These are phyloP conservation scores for Wickerhamomyces mucosus DNA, from an alignment of 805 yeast genomes.

Conservation along the genomic window DNA sequence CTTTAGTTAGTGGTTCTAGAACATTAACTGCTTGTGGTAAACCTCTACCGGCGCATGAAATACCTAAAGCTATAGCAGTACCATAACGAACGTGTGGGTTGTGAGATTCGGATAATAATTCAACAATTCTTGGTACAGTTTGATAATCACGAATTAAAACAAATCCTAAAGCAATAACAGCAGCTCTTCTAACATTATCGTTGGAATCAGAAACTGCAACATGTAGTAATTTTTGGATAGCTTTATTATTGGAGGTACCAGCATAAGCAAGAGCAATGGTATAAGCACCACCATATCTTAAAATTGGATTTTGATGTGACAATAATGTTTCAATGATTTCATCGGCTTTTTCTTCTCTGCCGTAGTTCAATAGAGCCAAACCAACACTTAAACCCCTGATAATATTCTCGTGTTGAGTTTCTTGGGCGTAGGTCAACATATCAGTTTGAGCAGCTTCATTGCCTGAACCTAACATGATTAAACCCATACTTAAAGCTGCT, in stretches of 20 bases:
- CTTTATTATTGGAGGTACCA: conserved; percentile 87
- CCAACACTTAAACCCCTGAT: conserved; percentile 90
- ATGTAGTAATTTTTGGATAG: conserved; percentile 79
- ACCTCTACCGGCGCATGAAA: conserved; percentile 94
- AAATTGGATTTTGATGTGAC: conserved; percentile 66
- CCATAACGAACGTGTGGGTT: conserved; percentile 98
- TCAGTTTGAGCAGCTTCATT: conserved; percentile 57
- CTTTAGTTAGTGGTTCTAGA: conserved; percentile 85
- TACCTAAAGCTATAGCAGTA: conserved; percentile 94
- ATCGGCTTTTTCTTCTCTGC: conserved; percentile 77
- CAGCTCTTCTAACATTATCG: conserved; percentile 94
- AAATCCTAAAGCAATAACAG: conserved; percentile 88
- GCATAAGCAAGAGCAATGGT: conserved; percentile 93
- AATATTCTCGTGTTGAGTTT: conserved; percentile 92
- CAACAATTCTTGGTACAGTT: conserved; percentile 92
- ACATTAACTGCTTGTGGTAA: conserved; percentile 83
- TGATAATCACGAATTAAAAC: conserved; percentile 83
- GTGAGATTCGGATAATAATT: conserved; percentile 84
- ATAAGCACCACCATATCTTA: conserved; percentile 94
- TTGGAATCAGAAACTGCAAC: conserved; percentile 94
- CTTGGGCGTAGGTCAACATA: conserved; percentile 86
- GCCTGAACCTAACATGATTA: conserved; percentile 90
- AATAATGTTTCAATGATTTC: conserved; percentile 54
- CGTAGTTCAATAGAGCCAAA: conserved; percentile 77
- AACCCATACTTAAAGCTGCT: conserved; percentile 93